Conservation (phyloP, 2,329 filamentous ascomycete genomes). For the Byssothecium circinans region DNA sequence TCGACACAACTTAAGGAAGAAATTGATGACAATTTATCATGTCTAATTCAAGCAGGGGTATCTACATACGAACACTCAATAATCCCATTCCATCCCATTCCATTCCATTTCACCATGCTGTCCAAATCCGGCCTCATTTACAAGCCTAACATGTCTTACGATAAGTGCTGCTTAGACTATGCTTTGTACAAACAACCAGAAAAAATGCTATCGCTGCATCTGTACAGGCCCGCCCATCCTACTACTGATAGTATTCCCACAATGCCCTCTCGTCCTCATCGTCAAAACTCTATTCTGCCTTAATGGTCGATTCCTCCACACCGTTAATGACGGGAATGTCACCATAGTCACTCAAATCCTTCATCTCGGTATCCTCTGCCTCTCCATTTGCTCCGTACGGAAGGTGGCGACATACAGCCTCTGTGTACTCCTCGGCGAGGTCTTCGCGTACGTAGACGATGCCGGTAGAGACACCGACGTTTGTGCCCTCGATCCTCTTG, state of each 20-base stretch:
- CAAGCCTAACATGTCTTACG: too few relatives aligned
- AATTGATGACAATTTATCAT: background rate
- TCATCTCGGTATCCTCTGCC: conserved; percentile 13
- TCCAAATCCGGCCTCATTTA: background rate
- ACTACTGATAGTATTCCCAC: background rate
- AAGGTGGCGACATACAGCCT: conserved; percentile 49
- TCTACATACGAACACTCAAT: background rate
- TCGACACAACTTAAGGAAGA: background rate
- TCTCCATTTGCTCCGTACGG: conserved; percentile 6
- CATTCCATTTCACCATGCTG: background rate
- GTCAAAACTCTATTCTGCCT: background rate
- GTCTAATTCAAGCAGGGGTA: background rate
- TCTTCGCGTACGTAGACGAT: conserved; percentile 81
- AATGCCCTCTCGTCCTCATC: background rate
- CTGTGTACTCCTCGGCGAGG: conserved; percentile 60
- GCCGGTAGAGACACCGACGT: conserved; percentile 55
- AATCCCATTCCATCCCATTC: background rate
- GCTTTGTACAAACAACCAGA: too few relatives aligned
- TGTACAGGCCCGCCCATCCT: too few relatives aligned
- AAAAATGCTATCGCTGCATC: too few relatives aligned
- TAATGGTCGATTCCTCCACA: conserved; percentile 2
- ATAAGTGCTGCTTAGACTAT: too few relatives aligned
- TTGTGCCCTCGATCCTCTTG: conserved; percentile 60
- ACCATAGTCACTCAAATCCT: conserved; percentile 11
- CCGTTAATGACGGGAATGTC: conserved; percentile 31